phyloP scores from a whole-genome alignment of 2,329 filamentous ascomycete genomes.

The Verticillium isaacii region DNA sequence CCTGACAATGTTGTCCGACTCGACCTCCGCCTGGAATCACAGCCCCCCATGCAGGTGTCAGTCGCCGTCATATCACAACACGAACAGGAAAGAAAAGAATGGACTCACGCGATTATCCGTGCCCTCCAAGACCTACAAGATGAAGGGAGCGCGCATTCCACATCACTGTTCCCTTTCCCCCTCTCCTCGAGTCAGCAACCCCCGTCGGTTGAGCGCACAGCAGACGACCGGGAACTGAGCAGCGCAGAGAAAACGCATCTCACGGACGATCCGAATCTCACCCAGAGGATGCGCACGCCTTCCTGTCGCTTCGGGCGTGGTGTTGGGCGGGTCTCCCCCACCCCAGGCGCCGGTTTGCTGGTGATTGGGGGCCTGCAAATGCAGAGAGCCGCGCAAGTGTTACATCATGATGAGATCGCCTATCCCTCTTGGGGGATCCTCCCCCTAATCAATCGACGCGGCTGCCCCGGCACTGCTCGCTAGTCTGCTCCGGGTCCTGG shows the following conservation, averaged over 20 bases:
- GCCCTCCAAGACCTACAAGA: not conserved
- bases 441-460: not conserved
- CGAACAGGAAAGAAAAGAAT: not conserved
- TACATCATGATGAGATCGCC: not conserved
- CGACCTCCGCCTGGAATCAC: too few species aligned
- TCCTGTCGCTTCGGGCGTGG: not conserved
- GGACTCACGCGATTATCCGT: not conserved
- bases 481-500: not conserved
- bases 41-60: too few species aligned
- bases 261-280: not conserved
- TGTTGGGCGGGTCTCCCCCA: too few species aligned
- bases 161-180: not conserved
- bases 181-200: not conserved
- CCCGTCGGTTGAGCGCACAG: not conserved
- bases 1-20: too few species aligned
- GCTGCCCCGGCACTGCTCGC: not conserved
- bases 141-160: not conserved
- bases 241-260: not conserved
- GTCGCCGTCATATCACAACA: not conserved
- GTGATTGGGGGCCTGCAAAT: not conserved
- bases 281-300: not conserved
- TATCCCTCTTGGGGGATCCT: not conserved
- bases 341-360: too few species aligned
- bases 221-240: too few species aligned
- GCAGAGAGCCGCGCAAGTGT: not conserved